Evolutionary conservation across 495 filamentous ascomycete genomes (phyloP).

Genomic region (Penicillium coprophilum): DNA sequence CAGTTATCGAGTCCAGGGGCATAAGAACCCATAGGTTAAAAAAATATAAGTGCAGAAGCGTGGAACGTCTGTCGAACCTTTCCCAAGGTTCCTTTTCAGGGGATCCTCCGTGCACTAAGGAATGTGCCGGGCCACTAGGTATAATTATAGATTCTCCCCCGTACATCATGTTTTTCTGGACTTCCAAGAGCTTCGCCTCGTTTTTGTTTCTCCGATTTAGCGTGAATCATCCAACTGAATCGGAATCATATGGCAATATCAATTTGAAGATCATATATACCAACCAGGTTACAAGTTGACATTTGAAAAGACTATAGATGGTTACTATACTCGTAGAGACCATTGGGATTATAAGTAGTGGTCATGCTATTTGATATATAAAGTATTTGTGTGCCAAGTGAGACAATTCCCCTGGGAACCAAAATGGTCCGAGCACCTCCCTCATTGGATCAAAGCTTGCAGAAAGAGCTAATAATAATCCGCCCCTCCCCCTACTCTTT

Average conservation of each 20-base stretch:
- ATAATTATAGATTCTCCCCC: constrained; percentile 4
- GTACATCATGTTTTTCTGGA: not conserved
- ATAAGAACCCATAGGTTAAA: no score
- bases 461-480: constrained; percentile 16
- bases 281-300: no score
- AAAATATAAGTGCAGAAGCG: constrained; percentile 9
- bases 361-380: constrained; percentile 2
- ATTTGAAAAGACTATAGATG: no score
- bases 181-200: not conserved
- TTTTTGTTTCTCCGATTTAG: constrained; percentile 1
- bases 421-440: constrained; percentile 7
- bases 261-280: not conserved
- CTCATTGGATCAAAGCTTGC: constrained; percentile 10
- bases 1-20: not conserved
- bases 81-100: constrained; percentile 1
- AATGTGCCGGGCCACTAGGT: constrained; percentile 10
- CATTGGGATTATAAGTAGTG: no score
- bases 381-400: constrained; percentile 7
- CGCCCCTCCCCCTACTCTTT: constrained; percentile 22
- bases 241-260: no score
- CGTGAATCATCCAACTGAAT: no score
- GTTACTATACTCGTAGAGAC: no score
- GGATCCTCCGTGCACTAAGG: constrained; percentile 4
- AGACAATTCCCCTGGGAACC: constrained; percentile 14
- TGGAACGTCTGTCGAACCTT: constrained; percentile 8